These are phyloP conservation scores for Colletotrichum eremochloae DNA, from an alignment of 2,329 filamentous ascomycete genomes.

Conservation along the genomic window DNA sequence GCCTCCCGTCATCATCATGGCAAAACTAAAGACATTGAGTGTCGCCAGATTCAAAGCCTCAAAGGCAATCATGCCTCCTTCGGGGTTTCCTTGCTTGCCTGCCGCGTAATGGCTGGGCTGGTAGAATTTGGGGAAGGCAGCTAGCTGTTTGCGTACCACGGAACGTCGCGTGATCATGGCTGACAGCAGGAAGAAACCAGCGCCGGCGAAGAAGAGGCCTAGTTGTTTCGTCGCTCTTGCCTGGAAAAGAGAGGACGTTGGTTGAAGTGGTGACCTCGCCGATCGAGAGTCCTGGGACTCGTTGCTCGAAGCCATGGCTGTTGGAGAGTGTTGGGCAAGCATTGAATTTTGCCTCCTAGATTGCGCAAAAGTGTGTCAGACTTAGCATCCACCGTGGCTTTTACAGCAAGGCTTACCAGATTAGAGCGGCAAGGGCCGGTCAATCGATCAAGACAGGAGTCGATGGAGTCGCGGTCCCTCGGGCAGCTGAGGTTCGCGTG, in stretches of 20 bases:
- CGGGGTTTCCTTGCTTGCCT: slow-evolving; percentile 61
- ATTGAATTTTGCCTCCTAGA: slow-evolving; percentile 30
- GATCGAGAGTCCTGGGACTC: slow-evolving; percentile 37
- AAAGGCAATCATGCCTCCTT: slow-evolving; percentile 79
- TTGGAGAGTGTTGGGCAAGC: slow-evolving; percentile 38
- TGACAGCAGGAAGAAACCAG: slow-evolving; percentile 81
- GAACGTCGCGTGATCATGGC: slow-evolving; percentile 79
- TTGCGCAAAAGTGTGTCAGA: slow-evolving; percentile 26
- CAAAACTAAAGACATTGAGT: slow-evolving; percentile 83
- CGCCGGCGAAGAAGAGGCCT: slow-evolving; percentile 79
- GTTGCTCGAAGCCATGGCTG: slow-evolving; percentile 39
- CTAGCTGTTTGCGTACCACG: slow-evolving; percentile 71
- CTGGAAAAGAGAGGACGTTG: slow-evolving; percentile 37
- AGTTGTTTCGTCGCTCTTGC: slow-evolving; percentile 62
- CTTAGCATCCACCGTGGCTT: slow-evolving; percentile 27
- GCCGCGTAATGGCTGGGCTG: slow-evolving; percentile 67
- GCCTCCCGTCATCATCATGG: slow-evolving; percentile 80
- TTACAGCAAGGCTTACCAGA: slow-evolving; percentile 25
- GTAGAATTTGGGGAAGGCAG: slow-evolving; percentile 79
- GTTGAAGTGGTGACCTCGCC: slow-evolving; percentile 41
- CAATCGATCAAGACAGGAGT: slow-evolving; percentile 25
- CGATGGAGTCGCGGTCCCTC: slow-evolving; percentile 26
- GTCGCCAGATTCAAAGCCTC: slow-evolving; percentile 90
- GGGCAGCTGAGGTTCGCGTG: slow-evolving; percentile 22
- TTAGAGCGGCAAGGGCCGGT: slow-evolving; percentile 21